Evolutionary conservation across 2,329 filamentous ascomycete genomes (phyloP).

Genomic region (Leptographium galeiforme): DNA sequence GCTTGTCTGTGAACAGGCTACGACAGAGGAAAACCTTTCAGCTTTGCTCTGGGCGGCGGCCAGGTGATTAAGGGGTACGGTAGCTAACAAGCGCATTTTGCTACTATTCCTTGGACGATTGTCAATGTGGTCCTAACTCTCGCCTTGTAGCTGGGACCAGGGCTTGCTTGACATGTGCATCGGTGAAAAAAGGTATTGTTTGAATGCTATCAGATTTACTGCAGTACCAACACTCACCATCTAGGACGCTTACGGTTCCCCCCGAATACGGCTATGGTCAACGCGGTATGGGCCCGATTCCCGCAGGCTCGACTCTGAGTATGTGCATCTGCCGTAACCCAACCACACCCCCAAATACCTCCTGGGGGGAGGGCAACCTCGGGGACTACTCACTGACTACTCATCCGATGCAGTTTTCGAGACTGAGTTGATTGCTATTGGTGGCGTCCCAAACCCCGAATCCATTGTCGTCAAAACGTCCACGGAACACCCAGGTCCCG

Average conservation of each 20-base stretch:
- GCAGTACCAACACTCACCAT: not conserved
- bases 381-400: not conserved
- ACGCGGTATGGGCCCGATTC: constrained; percentile 66
- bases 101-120: too few relatives aligned
- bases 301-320: constrained; percentile 65
- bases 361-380: not conserved
- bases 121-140: not conserved
- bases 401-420: constrained; percentile 31
- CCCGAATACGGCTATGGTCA: constrained; percentile 74
- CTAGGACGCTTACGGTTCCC: constrained; percentile 72
- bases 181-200: constrained; percentile 62
- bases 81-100: constrained; percentile 9
- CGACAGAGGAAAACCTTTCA: constrained; percentile 61
- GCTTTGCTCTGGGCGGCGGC: constrained; percentile 65
- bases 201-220: not conserved
- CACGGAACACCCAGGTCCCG: constrained; percentile 17
- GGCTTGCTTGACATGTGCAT: constrained; percentile 90
- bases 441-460: constrained; percentile 49
- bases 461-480: constrained; percentile 28
- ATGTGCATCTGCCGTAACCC: constrained; percentile 15
- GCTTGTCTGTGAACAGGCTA: constrained; percentile 21
- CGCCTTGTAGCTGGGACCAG: constrained; percentile 64
- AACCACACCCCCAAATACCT: not conserved
- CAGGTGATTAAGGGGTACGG: constrained; percentile 78
- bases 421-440: constrained; percentile 75